Evolutionary conservation across 2,329 filamentous ascomycete species (phyloP), one percentile per base, ranked within the genome.

Genomic region (Diplodia sapinea): DNA sequence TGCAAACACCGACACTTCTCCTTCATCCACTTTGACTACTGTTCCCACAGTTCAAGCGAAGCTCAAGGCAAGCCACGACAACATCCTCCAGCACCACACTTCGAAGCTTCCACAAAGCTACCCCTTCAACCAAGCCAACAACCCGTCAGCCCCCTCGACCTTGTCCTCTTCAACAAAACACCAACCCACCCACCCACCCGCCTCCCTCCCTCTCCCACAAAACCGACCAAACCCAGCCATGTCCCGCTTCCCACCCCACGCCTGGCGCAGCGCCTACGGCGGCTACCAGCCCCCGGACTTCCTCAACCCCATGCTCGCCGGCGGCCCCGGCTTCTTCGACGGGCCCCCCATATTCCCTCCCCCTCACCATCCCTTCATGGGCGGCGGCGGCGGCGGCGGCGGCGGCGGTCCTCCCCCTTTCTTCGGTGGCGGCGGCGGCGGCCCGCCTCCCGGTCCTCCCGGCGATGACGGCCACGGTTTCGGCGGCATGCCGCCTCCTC

Each of bases 271-370:
- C n/a, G 5, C 1, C 31, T 17, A 51, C 59, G 47, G 47, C 59
- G 47, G 59, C 59, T 63, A 63, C 59, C 59, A 51, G 20, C 59
- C 59, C 59, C 59, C 47, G 4, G 29, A n/a, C 56, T 29, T n/a
- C 38, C 23, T 7, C 38, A 6, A 36, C n/a, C 43, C 43, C 17
- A 47, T 20, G 17, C 43, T 47, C 43, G 43, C 5, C 43, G 54
- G 54, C 33, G 20, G 23, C 54, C 54, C 54, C 54, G 33, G 33
- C 20, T 57, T 57, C 54, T 11, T 57, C 33, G 33, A 57, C 52
- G 50, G 50, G 12, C 29, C 29, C 50, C 26, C 50, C 50, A 17
- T 31, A 26, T 52, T 29, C 50, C 49, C 49, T 26, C 23, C 23
- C 23, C 23, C 23, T 26, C 31, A 51, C 49, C 49, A 33, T 26